A percentile compares a stretch with the other conserved stretches of the same genome.
Conservation (phyloP, 2,329 filamentous ascomycete species). For the Aureobasidium sp. region DNA sequence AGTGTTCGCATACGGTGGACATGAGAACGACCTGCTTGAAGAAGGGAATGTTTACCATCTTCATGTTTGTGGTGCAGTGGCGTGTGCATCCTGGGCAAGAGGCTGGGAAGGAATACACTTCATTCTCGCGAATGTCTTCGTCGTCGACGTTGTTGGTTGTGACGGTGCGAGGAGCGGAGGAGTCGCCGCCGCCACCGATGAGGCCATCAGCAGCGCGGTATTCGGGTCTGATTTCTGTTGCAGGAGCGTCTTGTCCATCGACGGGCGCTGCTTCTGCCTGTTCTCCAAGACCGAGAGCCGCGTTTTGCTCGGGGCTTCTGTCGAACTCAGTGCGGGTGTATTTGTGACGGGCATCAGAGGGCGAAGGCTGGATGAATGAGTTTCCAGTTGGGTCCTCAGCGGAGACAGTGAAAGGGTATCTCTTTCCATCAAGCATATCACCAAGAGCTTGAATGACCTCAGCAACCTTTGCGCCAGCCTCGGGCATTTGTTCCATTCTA, state of each 20-base stretch:
- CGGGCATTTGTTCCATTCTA: constrained; percentile 80
- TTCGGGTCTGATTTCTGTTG: constrained; percentile 61
- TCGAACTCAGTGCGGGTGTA: constrained; percentile 89
- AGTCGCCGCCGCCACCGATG: constrained; percentile 32
- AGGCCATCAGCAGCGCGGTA: constrained; percentile 47
- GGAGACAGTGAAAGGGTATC: constrained; percentile 88
- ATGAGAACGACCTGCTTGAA: constrained; percentile 99
- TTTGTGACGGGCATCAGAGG: constrained; percentile 80
- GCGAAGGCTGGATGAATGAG: constrained; percentile 93
- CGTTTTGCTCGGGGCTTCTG: constrained; percentile 88
- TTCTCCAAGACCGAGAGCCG: constrained; percentile 78
- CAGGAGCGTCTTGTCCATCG: constrained; percentile 51
- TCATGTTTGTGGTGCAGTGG: constrained; percentile 93
- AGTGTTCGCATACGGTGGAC: constrained; percentile 92
- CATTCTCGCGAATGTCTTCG: constrained; percentile 85
- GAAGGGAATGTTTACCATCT: constrained; percentile 98
- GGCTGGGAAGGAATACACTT: constrained; percentile 93
- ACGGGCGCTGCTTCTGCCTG: constrained; percentile 37
- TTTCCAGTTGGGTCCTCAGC: constrained; percentile 96
- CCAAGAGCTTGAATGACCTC: constrained; percentile 78
- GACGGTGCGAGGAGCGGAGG: constrained; percentile 11
- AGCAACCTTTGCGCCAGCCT: constrained; percentile 81
- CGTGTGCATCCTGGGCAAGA: constrained; percentile 93
- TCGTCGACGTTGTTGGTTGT: constrained; percentile 46
- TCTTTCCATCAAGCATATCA: constrained; percentile 79